These are phyloP conservation scores for Massarina eburnea DNA, from an alignment of 2,329 filamentous ascomycete genomes.

Conservation along the genomic window DNA sequence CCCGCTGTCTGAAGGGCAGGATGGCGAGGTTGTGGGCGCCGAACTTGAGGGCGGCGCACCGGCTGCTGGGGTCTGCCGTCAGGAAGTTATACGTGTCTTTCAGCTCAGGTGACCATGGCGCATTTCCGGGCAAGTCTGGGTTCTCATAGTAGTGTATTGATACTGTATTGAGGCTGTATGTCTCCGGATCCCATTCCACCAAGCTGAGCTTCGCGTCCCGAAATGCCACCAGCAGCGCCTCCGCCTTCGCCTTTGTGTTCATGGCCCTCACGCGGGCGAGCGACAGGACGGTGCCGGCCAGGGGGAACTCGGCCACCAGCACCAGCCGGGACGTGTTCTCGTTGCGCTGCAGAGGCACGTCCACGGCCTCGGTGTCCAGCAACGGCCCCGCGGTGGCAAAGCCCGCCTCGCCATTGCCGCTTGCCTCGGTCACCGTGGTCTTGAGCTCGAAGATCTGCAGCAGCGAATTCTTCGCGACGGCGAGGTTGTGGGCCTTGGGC, in stretches of 20 bases:
- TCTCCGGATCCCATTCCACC: slow-evolving; percentile 88
- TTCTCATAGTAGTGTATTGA: slow-evolving; percentile 99
- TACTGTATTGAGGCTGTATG: slow-evolving; percentile 76
- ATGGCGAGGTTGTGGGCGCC: slow-evolving; percentile 87
- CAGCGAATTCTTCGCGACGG: slow-evolving; percentile 89
- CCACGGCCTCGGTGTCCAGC: slow-evolving; percentile 55
- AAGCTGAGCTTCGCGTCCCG: slow-evolving; percentile 91
- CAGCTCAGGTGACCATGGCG: slow-evolving; percentile 77
- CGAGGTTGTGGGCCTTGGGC: slow-evolving; percentile 75
- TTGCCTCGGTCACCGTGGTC: slow-evolving; percentile 64
- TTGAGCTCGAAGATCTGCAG: slow-evolving; percentile 86
- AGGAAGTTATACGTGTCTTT: slow-evolving; percentile 78
- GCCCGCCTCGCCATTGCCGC: slow-evolving; percentile 43
- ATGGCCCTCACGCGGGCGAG: slow-evolving; percentile 75
- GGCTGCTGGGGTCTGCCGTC: slow-evolving; percentile 84
- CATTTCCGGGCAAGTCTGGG: slow-evolving; percentile 75
- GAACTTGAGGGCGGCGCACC: slow-evolving; percentile 94
- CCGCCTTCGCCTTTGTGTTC: slow-evolving; percentile 75
- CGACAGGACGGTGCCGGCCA: slow-evolving; percentile 83
- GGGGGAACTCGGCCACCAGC: slow-evolving; percentile 78
- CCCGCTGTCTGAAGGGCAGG: slow-evolving; percentile 83
- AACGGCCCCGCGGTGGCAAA: slow-evolving; percentile 36
- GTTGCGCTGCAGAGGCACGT: slow-evolving; percentile 57
- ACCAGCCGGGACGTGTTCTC: slow-evolving; percentile 75
- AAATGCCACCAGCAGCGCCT: slow-evolving; percentile 80